These are phyloP conservation scores for Pouteria campechiana DNA, from an alignment of 179 eudicot species.

Conservation along the genomic window DNA sequence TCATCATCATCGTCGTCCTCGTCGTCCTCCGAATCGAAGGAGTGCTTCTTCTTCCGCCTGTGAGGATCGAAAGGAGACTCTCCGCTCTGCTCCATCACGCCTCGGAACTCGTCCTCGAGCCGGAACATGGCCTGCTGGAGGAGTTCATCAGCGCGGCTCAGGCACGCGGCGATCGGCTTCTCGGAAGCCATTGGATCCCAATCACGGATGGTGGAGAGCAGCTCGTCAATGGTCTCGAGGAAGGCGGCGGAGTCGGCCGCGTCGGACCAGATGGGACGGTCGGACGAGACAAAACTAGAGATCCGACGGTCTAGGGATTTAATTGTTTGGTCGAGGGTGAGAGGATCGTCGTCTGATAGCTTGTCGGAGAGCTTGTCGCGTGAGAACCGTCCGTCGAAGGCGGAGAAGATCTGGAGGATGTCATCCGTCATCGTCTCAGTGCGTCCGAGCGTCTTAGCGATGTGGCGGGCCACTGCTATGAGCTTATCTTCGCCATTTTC, in stretches of 20 bases:
- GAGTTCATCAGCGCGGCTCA: constrained; percentile 68
- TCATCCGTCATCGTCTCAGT: constrained; percentile 77
- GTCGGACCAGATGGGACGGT: constrained; percentile 63
- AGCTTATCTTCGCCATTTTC: constrained; percentile 82
- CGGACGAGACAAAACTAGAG: constrained; percentile 37
- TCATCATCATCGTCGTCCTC: constrained; percentile 14
- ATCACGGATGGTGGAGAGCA: constrained; percentile 32
- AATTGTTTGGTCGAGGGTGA: constrained; percentile 29
- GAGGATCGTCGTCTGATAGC: constrained; percentile 13
- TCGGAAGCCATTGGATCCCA: constrained; percentile 40
- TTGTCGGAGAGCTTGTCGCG: constrained; percentile 50
- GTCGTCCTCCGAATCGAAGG: constrained; percentile 22
- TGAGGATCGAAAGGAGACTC: constrained; percentile 35
- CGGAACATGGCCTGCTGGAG: constrained; percentile 59
- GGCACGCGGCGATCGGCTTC: constrained; percentile 15
- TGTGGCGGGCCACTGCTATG: constrained; percentile 74
- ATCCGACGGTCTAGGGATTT: constrained; percentile 46
- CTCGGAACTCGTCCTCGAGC: constrained; percentile 60
- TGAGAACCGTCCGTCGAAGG: constrained; percentile 65
- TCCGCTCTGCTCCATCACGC: constrained; percentile 37
- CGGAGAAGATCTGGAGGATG: constrained; percentile 86
- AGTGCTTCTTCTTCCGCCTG: constrained; percentile 7
- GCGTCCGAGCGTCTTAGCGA: constrained; percentile 73
- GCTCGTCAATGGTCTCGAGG: constrained; percentile 47
- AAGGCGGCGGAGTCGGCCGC: constrained; percentile 43